Evolutionary conservation across 768 basidiomycete genomes (phyloP).

Genomic region (Basidioascus undulatus): DNA sequence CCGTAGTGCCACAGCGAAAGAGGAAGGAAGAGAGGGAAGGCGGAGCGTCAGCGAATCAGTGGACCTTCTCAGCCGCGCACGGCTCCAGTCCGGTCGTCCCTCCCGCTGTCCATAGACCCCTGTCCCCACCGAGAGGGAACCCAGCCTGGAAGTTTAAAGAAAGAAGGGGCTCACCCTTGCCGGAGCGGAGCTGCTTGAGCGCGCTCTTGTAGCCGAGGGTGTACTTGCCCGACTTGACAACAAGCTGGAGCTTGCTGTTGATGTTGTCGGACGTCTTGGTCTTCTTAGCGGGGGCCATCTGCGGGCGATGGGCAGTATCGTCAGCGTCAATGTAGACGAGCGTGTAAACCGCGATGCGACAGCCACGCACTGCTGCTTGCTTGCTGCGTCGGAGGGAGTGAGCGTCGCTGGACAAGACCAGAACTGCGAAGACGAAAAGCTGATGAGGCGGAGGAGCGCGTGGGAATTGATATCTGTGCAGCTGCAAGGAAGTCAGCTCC

Average conservation of each 20-base stretch:
- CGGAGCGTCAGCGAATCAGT: slow-evolving; percentile 41
- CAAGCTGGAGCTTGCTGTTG: slow-evolving; percentile 29
- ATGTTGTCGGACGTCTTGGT: slow-evolving; percentile 11
- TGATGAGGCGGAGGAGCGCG: not conserved
- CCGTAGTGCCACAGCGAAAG: not conserved
- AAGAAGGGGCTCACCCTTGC: slow-evolving; percentile 52
- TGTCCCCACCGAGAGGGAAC: not conserved
- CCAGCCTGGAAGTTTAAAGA: not conserved
- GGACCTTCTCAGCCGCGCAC: slow-evolving; percentile 98
- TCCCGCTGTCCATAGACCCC: too few species aligned
- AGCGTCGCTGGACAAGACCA: too few species aligned
- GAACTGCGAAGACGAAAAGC: not conserved
- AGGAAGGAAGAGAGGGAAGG: slow-evolving; percentile 13
- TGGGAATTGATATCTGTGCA: too few species aligned
- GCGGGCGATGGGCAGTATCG: not conserved
- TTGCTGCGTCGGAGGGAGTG: too few species aligned
- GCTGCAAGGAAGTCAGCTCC: too few species aligned
- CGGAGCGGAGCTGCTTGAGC: slow-evolving; percentile 89
- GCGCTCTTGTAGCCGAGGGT: slow-evolving; percentile 92
- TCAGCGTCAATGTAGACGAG: not conserved
- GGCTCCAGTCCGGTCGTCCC: slow-evolving; percentile 99
- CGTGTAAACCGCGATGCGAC: not conserved
- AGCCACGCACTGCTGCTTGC: not conserved
- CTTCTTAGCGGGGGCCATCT: slow-evolving; percentile 5
- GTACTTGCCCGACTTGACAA: slow-evolving; percentile 98